These are phyloP conservation scores for Lunasporangiospora selenospora DNA, from an alignment of 192 early-diverging fungal genomes.

Conservation along the genomic window DNA sequence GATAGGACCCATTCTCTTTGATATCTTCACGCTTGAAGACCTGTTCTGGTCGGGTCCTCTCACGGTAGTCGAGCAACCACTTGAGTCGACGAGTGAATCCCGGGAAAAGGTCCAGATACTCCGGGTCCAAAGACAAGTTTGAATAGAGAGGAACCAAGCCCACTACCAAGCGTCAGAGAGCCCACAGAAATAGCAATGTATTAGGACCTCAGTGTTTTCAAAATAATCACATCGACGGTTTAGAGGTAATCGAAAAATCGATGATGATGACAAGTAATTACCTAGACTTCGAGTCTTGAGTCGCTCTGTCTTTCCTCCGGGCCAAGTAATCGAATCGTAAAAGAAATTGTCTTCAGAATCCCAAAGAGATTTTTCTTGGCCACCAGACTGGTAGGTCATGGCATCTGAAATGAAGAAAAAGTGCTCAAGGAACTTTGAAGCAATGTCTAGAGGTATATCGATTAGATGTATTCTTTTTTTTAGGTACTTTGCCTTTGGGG, in stretches of 20 bases:
- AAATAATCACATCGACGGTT: background rate
- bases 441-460: conserved; percentile 54
- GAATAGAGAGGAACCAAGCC: conserved; percentile 59
- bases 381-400: conserved; percentile 48
- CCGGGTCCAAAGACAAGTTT: conserved; percentile 50
- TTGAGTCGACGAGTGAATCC: conserved; percentile 27
- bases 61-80: conserved; percentile 37
- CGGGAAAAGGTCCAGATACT: conserved; percentile 40
- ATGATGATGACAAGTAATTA: background rate
- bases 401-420: conserved; percentile 66
- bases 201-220: background rate
- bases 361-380: conserved; percentile 51
- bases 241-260: background rate
- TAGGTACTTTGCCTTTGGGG: too few species aligned
- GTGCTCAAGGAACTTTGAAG: conserved; percentile 63
- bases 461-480: too few species aligned
- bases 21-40: conserved; percentile 38
- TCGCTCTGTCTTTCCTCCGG: conserved; percentile 51
- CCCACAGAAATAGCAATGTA: background rate
- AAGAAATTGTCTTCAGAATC: conserved; percentile 56
- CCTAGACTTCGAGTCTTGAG: conserved; percentile 59
- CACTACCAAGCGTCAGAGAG: conserved; percentile 4
- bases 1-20: conserved; percentile 28
- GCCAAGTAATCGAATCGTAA: conserved; percentile 58
- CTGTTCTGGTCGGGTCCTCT: conserved; percentile 14